Base-by-base conservation (phyloP, 2,329 filamentous ascomycete species). In the Domatiomyces globalis region DNA sequence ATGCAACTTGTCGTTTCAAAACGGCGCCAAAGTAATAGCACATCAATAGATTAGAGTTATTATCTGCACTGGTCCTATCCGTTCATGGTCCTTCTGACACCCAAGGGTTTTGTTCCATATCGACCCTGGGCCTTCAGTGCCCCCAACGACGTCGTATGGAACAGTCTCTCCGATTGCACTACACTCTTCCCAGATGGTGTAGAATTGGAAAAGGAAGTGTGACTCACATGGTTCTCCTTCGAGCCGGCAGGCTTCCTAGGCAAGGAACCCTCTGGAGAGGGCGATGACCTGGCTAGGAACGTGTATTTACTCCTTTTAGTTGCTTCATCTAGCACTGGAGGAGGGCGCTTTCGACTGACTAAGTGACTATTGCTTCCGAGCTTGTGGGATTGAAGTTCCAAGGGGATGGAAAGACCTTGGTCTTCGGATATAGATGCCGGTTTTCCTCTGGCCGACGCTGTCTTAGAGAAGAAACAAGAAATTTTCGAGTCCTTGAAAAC, bases 371-470 rank as follows among this genome's bases (percentile, higher is more conserved):
- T 63, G 57, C 79, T 15, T 15, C 33, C 33, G 33, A 79, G 63
- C 78, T 79, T 52, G 63, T 71, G 3, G 72, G 70, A 45, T 80
- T 75, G 47, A 65, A 73, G 22, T 72, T 73, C 61, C 79, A 76
- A 1, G 69, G 71, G 54, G 70, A 66, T 19, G 66, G 67, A 62
- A 67, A 56, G 56, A 55, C 64, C 57, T 58, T 65, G 51, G 54
- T 61, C 54, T 62, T 69, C 51, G 22, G 22, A 25, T 51, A 10
- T 64, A 54, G 50, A 57, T 53, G 60, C 60, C 43, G 60, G 60
- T 48, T 65, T 57, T 55, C 20, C 63, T 56, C 36, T 66, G 58
- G 52, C 56, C 65, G 36, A 62, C 58, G 47, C 44, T 7, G 48
- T 12, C 17, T 17, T 48, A 22, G 48, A 27, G 8, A 51, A 49